Evolutionary conservation across 192 early-diverging fungal genomes (phyloP).

Genomic region (Chytriomyces hyalinus): DNA sequence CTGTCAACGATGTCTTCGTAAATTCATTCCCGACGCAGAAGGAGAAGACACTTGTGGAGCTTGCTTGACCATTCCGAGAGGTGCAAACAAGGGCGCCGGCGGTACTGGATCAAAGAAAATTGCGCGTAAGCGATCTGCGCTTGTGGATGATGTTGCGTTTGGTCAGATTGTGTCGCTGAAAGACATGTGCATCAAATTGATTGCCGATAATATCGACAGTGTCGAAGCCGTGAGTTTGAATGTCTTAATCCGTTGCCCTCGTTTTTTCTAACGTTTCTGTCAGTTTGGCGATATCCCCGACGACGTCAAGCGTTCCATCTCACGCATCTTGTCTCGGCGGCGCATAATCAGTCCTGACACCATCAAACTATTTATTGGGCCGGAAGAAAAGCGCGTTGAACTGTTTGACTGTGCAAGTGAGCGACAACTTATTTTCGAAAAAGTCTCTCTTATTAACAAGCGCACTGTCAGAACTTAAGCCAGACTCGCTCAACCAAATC

Average conservation of each 20-base stretch:
- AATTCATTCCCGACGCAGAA: conserved; percentile 27
- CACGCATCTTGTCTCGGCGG: conserved; percentile 78
- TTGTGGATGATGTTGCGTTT: conserved; percentile 10
- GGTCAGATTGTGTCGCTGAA: conserved; percentile 27
- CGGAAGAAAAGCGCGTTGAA: conserved; percentile 57
- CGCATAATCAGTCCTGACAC: conserved; percentile 69
- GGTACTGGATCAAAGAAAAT: neutral
- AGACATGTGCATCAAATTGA: conserved; percentile 52
- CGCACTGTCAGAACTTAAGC: conserved; percentile 44
- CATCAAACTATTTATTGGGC: conserved; percentile 72
- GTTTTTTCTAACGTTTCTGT: conserved; percentile 7
- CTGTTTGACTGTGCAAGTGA: conserved; percentile 81
- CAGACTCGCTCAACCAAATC: conserved; percentile 61
- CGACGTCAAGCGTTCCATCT: conserved; percentile 69
- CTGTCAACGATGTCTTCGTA: conserved; percentile 30
- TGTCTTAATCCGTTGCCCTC: neutral
- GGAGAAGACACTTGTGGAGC: conserved; percentile 21
- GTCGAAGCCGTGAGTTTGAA: conserved; percentile 63
- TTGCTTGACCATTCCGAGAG: conserved; percentile 34
- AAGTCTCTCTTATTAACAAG: neutral
- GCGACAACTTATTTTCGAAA: conserved; percentile 6
- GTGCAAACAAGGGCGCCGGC: neutral
- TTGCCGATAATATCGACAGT: conserved; percentile 78
- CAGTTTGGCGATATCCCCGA: conserved; percentile 80
- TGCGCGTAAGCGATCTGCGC: neutral